Evolutionary conservation across 1,139 yeast genomes (phyloP), one percentile per base, ranked within the genome.

Genomic region (Yamadazyma atlantica): DNA sequence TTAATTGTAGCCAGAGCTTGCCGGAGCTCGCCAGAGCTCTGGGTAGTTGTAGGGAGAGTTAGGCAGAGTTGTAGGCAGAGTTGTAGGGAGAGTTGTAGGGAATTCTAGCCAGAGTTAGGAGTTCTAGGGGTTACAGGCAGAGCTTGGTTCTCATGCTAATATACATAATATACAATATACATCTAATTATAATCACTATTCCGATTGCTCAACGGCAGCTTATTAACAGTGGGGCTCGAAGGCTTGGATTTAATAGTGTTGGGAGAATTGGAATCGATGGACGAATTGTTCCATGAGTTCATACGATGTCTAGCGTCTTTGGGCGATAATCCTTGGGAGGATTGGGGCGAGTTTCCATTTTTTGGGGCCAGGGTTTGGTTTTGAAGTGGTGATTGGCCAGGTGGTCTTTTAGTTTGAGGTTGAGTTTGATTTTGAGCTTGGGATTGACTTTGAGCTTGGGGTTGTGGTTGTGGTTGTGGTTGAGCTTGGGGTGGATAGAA

Each of bases 251-350:
- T 41, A 16, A 28, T 30, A 10, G 35, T 33, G 26, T 33, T 26
- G n/a, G 44, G 47, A 6, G 46, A 43, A 27, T 35, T 39, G 7
- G 36, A 29, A 13, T 36, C 40, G 16, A 26, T 33, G 15, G 34
- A 23, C 14, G 37, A 32, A 27, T 28, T 16, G 12, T 34, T 34
- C 9, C 23, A 25, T 0, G 44, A 38, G 17, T 35, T 39, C 18
- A 33, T 21, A 8, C 42, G 28, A 12, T 29, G 36, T 24, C 38
- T 33, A 16, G 45, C 18, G 4, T 62, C 68, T 26, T 56, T 58
- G 1, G 70, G 70, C 1, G 70, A 64, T 22, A 61, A 48, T 0
- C 65, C 65, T 39, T 54, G 69, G 0, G 64, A 54, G 2, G 66
- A 57, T 41, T 52, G 66, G 1, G 67, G 69, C 4, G 66, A 61